These are phyloP conservation scores for Penicillium simplicissimum DNA, from an alignment of 495 filamentous ascomycete species.

Conservation along the genomic window DNA sequence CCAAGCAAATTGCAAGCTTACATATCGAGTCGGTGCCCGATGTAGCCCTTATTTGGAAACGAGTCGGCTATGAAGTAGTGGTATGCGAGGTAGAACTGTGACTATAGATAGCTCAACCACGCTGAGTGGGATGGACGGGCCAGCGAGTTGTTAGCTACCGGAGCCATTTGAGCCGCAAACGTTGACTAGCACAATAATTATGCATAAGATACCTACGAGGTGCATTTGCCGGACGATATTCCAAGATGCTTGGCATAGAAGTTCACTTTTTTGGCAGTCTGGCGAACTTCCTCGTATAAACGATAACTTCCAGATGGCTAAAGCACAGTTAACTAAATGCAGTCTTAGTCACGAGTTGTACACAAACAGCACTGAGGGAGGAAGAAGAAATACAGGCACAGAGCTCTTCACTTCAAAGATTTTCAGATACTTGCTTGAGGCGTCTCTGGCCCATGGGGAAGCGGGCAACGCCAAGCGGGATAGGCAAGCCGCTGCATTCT, in stretches of 20 bases:
- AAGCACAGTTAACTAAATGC: neutral
- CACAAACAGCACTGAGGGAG: neutral
- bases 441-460: neutral
- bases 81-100: slow-evolving; percentile 2
- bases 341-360: neutral
- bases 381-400: neutral
- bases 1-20: neutral
- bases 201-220: neutral
- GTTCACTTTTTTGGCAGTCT: neutral
- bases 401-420: neutral
- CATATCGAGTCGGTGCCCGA: neutral
- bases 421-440: neutral
- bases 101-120: neutral
- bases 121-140: neutral
- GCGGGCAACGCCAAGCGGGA: neutral
- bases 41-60: too few species aligned
- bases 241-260: neutral
- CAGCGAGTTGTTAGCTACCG: neutral
- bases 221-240: neutral
- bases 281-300: neutral
- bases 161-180: neutral
- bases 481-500: neutral
- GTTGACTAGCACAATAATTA: neutral
- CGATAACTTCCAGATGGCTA: neutral
- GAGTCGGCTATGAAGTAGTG: neutral